Percentiles rank a stretch among this genome's conserved stretches.
Conservation (phyloP, 163 green algal species). For the Prototheca wickerhamii region DNA sequence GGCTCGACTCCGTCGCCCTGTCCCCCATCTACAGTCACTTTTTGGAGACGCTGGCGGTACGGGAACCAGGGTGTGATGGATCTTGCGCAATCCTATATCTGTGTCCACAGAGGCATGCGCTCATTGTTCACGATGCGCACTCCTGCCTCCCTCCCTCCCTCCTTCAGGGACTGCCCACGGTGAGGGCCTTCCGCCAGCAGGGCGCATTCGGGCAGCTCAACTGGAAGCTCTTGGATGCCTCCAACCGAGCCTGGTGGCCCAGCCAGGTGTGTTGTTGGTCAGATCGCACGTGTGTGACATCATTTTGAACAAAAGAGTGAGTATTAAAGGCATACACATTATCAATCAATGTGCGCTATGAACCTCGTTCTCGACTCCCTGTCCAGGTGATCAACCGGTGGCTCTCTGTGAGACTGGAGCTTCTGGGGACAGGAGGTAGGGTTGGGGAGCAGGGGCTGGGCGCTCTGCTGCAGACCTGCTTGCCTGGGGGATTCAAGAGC, state of each 20-base stretch:
- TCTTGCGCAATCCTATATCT: no score
- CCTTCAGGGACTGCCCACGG: slow-evolving; percentile 50
- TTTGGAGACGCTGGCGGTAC: slow-evolving; percentile 12
- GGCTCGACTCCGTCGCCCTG: slow-evolving; percentile 67
- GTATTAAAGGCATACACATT: no score
- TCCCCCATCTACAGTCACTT: slow-evolving; percentile 78
- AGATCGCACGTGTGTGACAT: no score
- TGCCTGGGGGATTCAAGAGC: no score
- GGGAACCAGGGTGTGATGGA: no score
- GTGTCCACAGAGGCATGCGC: no score
- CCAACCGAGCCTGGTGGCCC: slow-evolving; percentile 49
- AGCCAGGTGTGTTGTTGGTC: no score
- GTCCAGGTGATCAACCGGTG: slow-evolving; percentile 80
- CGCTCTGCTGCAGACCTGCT: background rate
- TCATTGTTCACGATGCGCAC: no score
- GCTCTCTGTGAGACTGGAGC: slow-evolving; percentile 83
- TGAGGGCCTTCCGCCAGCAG: slow-evolving; percentile 67
- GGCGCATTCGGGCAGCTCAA: slow-evolving; percentile 41
- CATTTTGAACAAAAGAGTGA: no score
- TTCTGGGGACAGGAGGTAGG: slow-evolving; percentile 54
- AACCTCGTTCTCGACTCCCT: no score
- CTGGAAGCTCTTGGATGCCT: slow-evolving; percentile 21
- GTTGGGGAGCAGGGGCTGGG: background rate
- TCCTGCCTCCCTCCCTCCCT: background rate
- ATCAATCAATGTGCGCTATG: no score